Conservation (phyloP, 2,329 filamentous ascomycete species). For the Tolypocladium guangdongense region DNA sequence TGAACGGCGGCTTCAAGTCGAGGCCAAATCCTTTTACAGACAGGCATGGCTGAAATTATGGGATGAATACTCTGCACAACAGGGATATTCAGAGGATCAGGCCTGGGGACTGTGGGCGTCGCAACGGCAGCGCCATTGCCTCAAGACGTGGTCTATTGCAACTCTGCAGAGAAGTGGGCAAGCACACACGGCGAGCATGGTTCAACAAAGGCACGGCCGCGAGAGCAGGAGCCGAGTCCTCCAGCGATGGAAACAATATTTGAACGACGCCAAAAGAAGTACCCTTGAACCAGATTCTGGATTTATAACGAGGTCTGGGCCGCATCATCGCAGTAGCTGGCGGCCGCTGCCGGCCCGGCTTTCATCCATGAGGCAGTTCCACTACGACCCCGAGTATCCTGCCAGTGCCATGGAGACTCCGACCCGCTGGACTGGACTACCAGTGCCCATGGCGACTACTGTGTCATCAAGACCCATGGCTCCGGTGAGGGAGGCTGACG, state of each 20-base stretch:
- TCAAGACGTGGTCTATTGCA: constrained; percentile 26
- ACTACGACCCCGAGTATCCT: constrained; percentile 9
- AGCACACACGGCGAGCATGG: constrained; percentile 24
- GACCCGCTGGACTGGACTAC: constrained; percentile 34
- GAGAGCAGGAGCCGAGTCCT: constrained; percentile 20
- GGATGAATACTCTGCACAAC: constrained; percentile 7
- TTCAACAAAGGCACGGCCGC: constrained; percentile 18
- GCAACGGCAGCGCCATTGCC: constrained; percentile 19
- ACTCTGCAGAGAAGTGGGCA: constrained; percentile 25
- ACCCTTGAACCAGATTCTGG: constrained; percentile 1
- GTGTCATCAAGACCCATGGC: constrained; percentile 17
- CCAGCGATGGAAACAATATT: constrained; percentile 19
- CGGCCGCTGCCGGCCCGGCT: constrained; percentile 14
- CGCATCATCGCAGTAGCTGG: constrained; percentile 13
- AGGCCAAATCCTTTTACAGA: constrained; percentile 10
- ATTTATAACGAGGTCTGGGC: constrained; percentile 1
- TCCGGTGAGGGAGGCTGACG: constrained; percentile 19
- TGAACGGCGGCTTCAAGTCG: constrained; percentile 8
- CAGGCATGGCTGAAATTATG: constrained; percentile 13
- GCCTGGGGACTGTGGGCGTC: constrained; percentile 21
- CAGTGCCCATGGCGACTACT: constrained; percentile 23
- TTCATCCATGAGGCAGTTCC: constrained; percentile 11
- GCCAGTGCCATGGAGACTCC: constrained; percentile 26
- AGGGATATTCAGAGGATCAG: constrained; percentile 13
- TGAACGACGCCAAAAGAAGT: constrained; percentile 6